phyloP scores from a whole-genome alignment of 1,284 basidiomycete species.

The Ceratobasidium sp. region DNA sequence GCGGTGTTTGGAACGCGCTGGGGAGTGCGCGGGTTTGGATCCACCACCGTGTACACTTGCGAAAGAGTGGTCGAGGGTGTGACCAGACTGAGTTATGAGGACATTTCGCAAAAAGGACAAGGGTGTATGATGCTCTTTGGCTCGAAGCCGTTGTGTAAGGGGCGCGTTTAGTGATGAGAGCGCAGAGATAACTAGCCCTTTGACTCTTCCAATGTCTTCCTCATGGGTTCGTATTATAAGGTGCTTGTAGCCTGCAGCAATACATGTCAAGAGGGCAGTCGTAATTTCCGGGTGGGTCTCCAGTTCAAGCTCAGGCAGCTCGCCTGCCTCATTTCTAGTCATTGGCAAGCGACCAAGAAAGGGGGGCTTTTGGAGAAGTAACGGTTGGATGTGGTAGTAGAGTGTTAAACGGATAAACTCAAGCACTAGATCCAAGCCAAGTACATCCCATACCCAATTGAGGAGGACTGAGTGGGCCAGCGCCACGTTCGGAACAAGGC shows the following conservation, averaged over 20 bases:
- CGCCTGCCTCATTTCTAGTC: not conserved
- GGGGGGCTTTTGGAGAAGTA: not conserved
- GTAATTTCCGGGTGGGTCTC: constrained; percentile 40
- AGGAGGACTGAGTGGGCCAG: not conserved
- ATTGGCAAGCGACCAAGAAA: not conserved
- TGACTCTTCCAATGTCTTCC: constrained; percentile 38
- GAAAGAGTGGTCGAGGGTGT: constrained; percentile 30
- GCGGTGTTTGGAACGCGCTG: constrained; percentile 30
- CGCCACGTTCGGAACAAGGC: not conserved
- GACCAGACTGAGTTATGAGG: constrained; percentile 33
- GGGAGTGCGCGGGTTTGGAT: constrained; percentile 7
- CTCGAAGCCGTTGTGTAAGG: constrained; percentile 28
- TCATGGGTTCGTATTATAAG: constrained; percentile 29
- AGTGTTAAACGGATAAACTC: not conserved
- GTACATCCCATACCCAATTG: not conserved
- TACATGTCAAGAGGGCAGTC: constrained; percentile 31
- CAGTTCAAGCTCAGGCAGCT: constrained; percentile 26
- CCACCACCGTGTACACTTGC: not conserved
- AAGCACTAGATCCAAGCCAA: not conserved
- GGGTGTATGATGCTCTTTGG: constrained; percentile 32
- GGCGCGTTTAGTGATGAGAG: constrained; percentile 22
- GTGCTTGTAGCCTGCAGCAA: constrained; percentile 37
- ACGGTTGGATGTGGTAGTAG: not conserved
- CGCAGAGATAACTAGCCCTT: constrained; percentile 20
- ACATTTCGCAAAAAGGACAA: constrained; percentile 28